Evolutionary conservation across 2,329 filamentous ascomycete genomes (phyloP), one percentile per base, ranked within the genome.

Genomic region (Geosmithia morbida): DNA sequence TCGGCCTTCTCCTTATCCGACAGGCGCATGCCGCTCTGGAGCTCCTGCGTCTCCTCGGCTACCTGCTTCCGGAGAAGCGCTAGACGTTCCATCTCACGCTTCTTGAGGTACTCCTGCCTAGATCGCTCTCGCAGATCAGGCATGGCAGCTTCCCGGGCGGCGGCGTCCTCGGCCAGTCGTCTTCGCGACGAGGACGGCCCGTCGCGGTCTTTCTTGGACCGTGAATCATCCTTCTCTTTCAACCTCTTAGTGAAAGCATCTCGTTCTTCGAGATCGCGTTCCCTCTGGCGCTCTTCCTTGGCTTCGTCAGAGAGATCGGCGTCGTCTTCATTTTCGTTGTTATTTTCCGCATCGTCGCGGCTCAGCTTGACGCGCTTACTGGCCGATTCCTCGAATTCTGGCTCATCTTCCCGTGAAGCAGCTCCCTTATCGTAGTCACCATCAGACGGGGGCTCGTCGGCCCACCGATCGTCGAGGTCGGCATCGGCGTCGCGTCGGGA

Each of bases 51-150:
- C 61, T 98, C 92, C 55, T 97, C 90, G 0, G 80, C 79, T 2
- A 98, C 92, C 59, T 97, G 90, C 57, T 85, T 87, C 30, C 89
- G 79, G 45, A 98, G 66, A n/a, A 98, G 67, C 0, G 86, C 86
- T 16, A 98, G 66, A 50, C 87, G 79, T 62, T 97, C 87, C 0
- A 83, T 72, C 61, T 96, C 89, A 52, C 92, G 77, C 69, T 98
- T 97, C 64, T 88, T 87, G 29, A 98, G 72, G 59, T 98, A 98
- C 54, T 92, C 83, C 59, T 96, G 89, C 51, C 92, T 79, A 2
- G 89, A 94, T 30, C 87, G 78, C 57, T 92, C 72, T 41, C 92
- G 77, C 17, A 96, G 65, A 51, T 94, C 88, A 2, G 82, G 80
- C 60, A 95, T 74, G n/a, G 84, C 84, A 8, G 81, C 80, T 51